Conservation (phyloP, 2,329 filamentous ascomycete genomes). For the Rhinocladiella similis region DNA sequence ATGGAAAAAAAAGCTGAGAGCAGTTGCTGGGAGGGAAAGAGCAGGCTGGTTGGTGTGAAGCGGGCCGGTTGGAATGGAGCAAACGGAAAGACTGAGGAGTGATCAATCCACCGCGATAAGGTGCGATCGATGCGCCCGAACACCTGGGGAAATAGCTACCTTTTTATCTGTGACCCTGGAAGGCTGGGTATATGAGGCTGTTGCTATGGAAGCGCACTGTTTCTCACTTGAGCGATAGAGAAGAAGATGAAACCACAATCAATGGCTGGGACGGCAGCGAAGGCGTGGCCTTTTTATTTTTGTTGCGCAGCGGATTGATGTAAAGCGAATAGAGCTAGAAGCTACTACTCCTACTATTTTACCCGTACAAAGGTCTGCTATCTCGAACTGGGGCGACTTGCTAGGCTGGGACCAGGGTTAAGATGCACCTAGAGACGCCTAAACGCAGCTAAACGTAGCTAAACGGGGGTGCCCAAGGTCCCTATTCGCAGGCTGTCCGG, state of each 20-base stretch:
- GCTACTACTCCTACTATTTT: background rate
- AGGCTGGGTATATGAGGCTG: background rate
- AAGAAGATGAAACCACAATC: background rate
- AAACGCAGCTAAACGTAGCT: background rate
- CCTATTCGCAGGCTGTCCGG: constrained; percentile 10
- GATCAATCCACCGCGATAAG: constrained; percentile 5
- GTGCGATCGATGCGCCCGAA: background rate
- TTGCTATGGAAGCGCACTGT: background rate
- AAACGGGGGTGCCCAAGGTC: background rate
- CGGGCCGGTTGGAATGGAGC: background rate
- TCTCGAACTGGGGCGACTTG: background rate
- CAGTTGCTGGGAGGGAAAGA: constrained; percentile 7
- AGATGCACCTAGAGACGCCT: background rate
- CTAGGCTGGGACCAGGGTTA: background rate
- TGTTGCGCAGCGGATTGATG: too few species aligned
- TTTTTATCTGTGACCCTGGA: background rate
- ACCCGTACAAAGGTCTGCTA: background rate
- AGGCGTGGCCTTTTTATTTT: background rate
- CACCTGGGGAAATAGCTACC: constrained; percentile 7
- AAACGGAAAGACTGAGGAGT: constrained; percentile 6
- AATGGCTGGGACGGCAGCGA: background rate
- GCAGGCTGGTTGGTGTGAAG: constrained; percentile 6
- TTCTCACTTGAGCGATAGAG: background rate
- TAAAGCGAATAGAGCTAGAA: too few species aligned
- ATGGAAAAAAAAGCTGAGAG: background rate